phyloP scores from a whole-genome alignment of 129 eudicot genomes.

The Lonicera japonica region DNA sequence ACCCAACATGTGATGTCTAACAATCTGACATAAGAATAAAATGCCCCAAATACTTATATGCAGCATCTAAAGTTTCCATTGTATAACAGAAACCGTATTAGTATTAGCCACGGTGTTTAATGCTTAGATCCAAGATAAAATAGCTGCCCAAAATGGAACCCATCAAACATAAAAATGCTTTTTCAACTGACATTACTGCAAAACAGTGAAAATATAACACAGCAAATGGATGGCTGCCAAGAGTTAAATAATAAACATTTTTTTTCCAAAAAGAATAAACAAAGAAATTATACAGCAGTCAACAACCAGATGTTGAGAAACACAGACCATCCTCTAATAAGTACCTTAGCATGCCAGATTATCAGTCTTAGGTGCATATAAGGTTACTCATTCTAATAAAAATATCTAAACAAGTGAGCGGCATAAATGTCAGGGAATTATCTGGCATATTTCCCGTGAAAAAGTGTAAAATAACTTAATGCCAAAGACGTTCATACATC shows the following conservation, averaged over 20 bases:
- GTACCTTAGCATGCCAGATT: no score
- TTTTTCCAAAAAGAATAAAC: neutral
- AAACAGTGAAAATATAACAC: neutral
- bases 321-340: no score
- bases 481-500: neutral
- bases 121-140: neutral
- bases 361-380: neutral
- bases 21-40: neutral
- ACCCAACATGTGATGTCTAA: neutral
- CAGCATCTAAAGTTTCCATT: neutral
- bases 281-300: neutral
- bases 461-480: no score
- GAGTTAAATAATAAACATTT: neutral
- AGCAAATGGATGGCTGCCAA: neutral
- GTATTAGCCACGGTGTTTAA: no score
- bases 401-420: no score
- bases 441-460: neutral
- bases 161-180: no score
- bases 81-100: no score
- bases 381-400: neutral
- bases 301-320: slow-evolving; percentile 4
- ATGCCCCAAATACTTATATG: neutral
- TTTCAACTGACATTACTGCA: no score
- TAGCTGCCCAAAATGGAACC: no score
- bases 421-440: no score